Evolutionary conservation across 331 rosid species (phyloP).

Genomic region (Malus hybrid): DNA sequence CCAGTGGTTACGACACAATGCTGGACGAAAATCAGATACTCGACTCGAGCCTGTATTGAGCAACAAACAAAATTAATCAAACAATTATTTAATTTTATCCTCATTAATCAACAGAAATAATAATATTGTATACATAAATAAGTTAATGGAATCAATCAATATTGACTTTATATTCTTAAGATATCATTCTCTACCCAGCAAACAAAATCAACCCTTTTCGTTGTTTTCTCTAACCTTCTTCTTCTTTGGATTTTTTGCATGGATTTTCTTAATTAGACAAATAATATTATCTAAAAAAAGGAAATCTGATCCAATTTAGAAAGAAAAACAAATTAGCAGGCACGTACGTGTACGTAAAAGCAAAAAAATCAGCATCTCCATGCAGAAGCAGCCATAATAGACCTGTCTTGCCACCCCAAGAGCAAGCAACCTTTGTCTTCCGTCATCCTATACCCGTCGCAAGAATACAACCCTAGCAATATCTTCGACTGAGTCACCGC

Average conservation of each 20-base stretch:
- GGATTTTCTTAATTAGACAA: neutral
- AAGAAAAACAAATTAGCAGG: neutral
- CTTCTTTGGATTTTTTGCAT: neutral
- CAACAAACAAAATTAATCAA: neutral
- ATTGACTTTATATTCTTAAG: neutral
- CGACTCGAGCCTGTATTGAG: neutral
- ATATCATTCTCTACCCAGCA: neutral
- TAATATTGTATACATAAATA: neutral
- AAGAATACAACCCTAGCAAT: constrained; percentile 67
- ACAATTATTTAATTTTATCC: neutral
- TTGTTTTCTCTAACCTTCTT: no score
- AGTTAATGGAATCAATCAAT: neutral
- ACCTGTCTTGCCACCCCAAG: constrained; percentile 81
- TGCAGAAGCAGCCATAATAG: constrained; percentile 81
- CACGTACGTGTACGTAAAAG: neutral
- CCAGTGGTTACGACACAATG: constrained; percentile 9
- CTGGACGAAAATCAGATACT: neutral
- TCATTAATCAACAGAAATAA: neutral
- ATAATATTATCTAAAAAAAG: neutral
- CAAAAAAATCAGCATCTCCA: constrained; percentile 54
- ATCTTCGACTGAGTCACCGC: constrained; percentile 91
- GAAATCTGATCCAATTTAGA: neutral
- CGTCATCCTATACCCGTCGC: constrained; percentile 75
- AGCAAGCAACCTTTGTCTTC: constrained; percentile 83
- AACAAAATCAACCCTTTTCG: neutral